These are phyloP conservation scores for Boletus rubescentipes DNA, from an alignment of 768 basidiomycete species.

Conservation along the genomic window DNA sequence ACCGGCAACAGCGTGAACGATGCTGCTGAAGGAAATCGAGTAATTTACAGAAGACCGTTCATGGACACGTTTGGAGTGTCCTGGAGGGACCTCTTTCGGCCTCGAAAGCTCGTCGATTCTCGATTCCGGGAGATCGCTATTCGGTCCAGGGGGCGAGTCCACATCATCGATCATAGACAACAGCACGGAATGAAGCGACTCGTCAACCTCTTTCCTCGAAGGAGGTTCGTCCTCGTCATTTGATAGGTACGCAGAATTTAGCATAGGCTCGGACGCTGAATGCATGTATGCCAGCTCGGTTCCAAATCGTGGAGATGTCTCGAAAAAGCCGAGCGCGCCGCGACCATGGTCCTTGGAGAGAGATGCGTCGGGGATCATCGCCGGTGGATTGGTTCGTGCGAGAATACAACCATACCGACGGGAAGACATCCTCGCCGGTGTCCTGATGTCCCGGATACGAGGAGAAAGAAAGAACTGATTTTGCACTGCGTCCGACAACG, in stretches of 20 bases:
- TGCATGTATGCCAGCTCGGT: not conserved
- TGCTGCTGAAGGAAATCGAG: slow-evolving; percentile 17
- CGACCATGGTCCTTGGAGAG: not conserved
- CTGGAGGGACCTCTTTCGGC: not conserved
- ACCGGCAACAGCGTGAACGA: slow-evolving; percentile 14
- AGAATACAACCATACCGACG: slow-evolving; percentile 15
- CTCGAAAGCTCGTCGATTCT: not conserved
- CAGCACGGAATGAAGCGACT: slow-evolving; percentile 12
- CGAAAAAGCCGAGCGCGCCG: not conserved
- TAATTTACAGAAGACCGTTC: slow-evolving; percentile 11
- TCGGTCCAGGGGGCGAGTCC: not conserved
- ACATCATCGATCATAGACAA: slow-evolving; percentile 13
- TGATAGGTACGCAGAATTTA: not conserved
- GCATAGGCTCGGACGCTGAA: slow-evolving; percentile 15
- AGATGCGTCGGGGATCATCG: not conserved
- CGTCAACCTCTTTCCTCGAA: slow-evolving; percentile 2
- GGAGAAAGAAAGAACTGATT: slow-evolving; percentile 19
- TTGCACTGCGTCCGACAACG: not conserved
- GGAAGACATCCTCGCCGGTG: slow-evolving; percentile 14
- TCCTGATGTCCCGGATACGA: slow-evolving; percentile 14
- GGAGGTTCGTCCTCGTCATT: slow-evolving; percentile 7
- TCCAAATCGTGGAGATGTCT: not conserved
- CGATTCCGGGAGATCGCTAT: not conserved
- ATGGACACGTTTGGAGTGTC: slow-evolving; percentile 4
- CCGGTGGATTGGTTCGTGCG: not conserved